Evolutionary conservation across 495 filamentous ascomycete genomes (phyloP), one percentile per base, ranked within the genome.

Genomic region (Cladorrhinum samala): DNA sequence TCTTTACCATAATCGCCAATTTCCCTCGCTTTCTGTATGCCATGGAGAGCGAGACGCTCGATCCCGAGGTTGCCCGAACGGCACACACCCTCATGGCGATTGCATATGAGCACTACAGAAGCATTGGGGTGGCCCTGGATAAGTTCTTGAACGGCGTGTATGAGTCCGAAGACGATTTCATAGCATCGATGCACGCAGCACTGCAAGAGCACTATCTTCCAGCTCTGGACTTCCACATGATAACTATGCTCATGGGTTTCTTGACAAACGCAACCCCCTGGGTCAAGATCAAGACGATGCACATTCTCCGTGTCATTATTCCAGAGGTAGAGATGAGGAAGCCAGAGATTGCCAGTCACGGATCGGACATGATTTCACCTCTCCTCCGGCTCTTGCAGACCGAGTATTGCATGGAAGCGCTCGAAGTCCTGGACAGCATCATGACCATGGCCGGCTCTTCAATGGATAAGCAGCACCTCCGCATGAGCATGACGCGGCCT

Each of bases 241-340:
- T 97, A 3, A 88, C 91, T 0, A 96, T 95, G 73, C 69, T 97
- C 27, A 87, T 99, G 75, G 89, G 93, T 3, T 78, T 96, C 53
- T 75, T 97, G 49, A 95, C 91, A 9, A 99, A 97, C 61, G 82
- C 82, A 33, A 77, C 86, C 0, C 78, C 84, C 21, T 96, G 89
- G 86, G 88, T 96, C 72, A 94, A 94, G 63, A 67, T 91, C 40
- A 88, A 89, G 73, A 91, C 87, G 1, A 91, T 97, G 86, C 85
- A 88, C 52, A 81, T 97, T 21, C 82, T 97, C 7, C 86, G 87
- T 61, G 83, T 86, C 39, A 71, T 96, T 48, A 85, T 96, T 24
- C 89, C 91, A 2, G 87, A 90, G 33, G 87, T 97, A 50, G 92
- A 99, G 61, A 96, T 96, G 86, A 85, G 84, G 25, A 89, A 91